Evolutionary conservation across 169 alveolate genomes (phyloP).

Genomic region (Theileria parva): DNA sequence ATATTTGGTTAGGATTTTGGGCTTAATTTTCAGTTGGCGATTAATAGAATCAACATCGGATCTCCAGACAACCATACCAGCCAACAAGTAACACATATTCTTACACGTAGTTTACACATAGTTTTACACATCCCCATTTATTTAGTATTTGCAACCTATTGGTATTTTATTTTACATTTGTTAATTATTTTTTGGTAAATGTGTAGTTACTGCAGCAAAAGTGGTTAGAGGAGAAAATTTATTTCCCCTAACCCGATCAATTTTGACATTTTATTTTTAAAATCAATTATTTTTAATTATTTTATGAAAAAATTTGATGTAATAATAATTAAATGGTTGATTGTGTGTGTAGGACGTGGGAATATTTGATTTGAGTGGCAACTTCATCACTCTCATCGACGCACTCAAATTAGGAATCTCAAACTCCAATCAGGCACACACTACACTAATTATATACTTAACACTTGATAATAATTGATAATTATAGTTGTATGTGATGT

Average conservation of each 20-base stretch:
- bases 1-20: conserved; percentile 22
- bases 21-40: conserved; percentile 45
- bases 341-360: conserved; percentile 17
- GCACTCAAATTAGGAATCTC: conserved; percentile 54
- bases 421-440: conserved; percentile 37
- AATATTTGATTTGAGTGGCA: conserved; percentile 61
- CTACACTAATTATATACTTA: too few relatives aligned
- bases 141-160: not conserved
- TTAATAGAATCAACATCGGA: conserved; percentile 42
- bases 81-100: too few relatives aligned
- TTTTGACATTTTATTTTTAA: too few relatives aligned
- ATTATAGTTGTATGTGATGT: not conserved
- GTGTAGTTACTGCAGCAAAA: not conserved
- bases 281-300: too few relatives aligned
- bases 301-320: too few relatives aligned
- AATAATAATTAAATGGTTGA: too few relatives aligned
- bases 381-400: conserved; percentile 60
- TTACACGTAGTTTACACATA: too few relatives aligned
- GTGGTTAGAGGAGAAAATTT: not conserved
- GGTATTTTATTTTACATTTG: conserved; percentile 19
- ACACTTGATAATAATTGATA: too few relatives aligned
- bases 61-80: conserved; percentile 15
- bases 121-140: not conserved
- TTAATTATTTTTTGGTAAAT: conserved; percentile 4
- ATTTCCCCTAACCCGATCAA: not conserved